Percentiles rank a stretch among this genome's conserved stretches.
phyloP scores from a whole-genome alignment of 192 early-diverging fungal species.

The Chytriomyces confervae region DNA sequence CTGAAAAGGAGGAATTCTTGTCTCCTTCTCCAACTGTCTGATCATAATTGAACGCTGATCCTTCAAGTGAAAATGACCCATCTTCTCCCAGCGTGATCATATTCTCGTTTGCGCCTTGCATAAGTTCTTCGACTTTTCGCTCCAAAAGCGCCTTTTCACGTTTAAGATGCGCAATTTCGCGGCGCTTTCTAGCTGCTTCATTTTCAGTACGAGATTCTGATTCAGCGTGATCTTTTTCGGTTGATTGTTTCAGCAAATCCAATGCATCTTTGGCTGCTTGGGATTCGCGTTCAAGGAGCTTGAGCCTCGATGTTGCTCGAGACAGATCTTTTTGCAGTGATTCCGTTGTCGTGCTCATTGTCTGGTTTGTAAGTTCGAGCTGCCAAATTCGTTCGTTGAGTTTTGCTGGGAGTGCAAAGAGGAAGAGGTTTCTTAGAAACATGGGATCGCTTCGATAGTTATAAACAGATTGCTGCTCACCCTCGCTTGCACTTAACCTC shows the following conservation, averaged over 20 bases:
- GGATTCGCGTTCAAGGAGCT: constrained; percentile 29
- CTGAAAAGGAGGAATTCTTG: too few species aligned
- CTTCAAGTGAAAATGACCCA: too few species aligned
- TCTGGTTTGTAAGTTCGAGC: constrained; percentile 43
- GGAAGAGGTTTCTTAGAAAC: background rate
- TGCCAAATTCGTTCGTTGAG: constrained; percentile 50
- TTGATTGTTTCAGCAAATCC: constrained; percentile 37
- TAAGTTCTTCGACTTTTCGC: constrained; percentile 6
- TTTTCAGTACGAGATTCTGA: constrained; percentile 27
- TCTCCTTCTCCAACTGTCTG: too few species aligned
- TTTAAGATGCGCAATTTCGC: constrained; percentile 29
- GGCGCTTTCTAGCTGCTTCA: constrained; percentile 30
- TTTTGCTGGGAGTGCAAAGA: constrained; percentile 24
- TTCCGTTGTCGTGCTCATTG: constrained; percentile 28
- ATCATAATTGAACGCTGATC: too few species aligned
- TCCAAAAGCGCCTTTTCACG: constrained; percentile 39
- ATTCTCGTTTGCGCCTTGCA: background rate
- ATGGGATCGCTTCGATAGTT: background rate
- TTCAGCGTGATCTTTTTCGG: constrained; percentile 12
- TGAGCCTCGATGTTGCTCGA: constrained; percentile 10
- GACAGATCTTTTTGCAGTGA: constrained; percentile 32
- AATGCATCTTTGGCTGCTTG: constrained; percentile 3
- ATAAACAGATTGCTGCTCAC: constrained; percentile 7
- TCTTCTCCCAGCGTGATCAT: too few species aligned
- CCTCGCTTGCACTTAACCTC: constrained; percentile 5